Evolutionary conservation across 192 early-diverging fungal species (phyloP).

Genomic region (Coemansia sp.): DNA sequence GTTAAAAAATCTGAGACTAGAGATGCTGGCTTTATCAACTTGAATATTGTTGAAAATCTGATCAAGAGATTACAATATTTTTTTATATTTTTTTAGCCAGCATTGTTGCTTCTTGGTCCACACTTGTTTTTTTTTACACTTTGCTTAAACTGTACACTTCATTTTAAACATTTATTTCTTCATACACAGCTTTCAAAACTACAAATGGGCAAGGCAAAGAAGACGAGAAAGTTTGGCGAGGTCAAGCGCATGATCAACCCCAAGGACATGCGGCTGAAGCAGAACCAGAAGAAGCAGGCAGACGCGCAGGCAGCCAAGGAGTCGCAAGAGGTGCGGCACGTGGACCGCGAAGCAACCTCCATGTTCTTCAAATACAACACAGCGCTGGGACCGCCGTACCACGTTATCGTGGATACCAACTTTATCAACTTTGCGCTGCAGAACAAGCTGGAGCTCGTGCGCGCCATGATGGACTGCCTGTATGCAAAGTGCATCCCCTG

Average conservation of each 20-base stretch:
- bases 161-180: neutral
- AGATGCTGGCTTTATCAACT: neutral
- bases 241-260: conserved; percentile 92
- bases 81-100: neutral
- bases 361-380: conserved; percentile 98
- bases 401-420: conserved; percentile 96
- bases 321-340: conserved; percentile 10
- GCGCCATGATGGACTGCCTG: conserved; percentile 99
- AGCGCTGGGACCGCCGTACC: conserved; percentile 93
- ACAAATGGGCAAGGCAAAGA: conserved; percentile 80
- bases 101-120: too few species aligned
- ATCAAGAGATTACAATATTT: neutral
- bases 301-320: conserved; percentile 8
- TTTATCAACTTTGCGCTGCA: conserved; percentile 99
- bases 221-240: conserved; percentile 90
- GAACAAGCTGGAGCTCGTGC: conserved; percentile 95
- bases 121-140: neutral
- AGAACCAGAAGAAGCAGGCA: conserved; percentile 49
- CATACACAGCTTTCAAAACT: neutral
- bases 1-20: too few species aligned
- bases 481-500: conserved; percentile 97
- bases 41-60: neutral
- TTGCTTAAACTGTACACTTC: neutral
- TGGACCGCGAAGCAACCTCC: conserved; percentile 29
- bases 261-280: conserved; percentile 84